Percentiles rank a stretch among this genome's conserved stretches.
Conservation (phyloP, 2,329 filamentous ascomycete genomes). For the Fusarium irregulare region DNA sequence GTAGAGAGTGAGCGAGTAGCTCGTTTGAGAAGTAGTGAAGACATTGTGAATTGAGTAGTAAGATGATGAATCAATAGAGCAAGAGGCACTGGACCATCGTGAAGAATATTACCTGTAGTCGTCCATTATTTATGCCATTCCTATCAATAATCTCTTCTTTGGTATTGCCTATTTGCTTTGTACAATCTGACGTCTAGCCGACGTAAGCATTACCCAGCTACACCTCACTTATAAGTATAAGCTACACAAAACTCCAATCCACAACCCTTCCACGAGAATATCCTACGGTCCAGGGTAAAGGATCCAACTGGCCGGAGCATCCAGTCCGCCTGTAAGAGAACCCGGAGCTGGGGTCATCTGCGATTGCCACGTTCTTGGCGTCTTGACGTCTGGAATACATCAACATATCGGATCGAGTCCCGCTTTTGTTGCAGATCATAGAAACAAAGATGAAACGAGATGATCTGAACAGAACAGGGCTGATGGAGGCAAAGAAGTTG, state of each 20-base stretch:
- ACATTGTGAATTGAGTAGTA: slow-evolving; percentile 1
- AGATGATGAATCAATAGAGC: not conserved
- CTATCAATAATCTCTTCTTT: not conserved
- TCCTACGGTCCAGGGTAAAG: not conserved
- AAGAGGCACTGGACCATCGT: not conserved
- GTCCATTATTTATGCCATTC: not conserved
- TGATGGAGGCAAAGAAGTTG: not conserved
- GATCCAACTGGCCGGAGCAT: slow-evolving; percentile 1
- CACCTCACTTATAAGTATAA: not conserved
- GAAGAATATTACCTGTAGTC: not conserved
- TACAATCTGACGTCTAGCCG: slow-evolving; percentile 6
- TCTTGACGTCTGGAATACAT: slow-evolving; percentile 6
- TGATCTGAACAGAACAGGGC: not conserved
- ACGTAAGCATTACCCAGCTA: slow-evolving; percentile 21
- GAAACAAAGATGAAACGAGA: not conserved
- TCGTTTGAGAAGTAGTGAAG: slow-evolving; percentile 6
- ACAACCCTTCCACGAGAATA: slow-evolving; percentile 1
- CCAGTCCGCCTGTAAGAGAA: slow-evolving; percentile 1
- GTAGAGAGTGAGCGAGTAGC: not conserved
- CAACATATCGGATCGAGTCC: not conserved
- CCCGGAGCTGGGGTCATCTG: not conserved
- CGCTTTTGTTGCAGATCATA: slow-evolving; percentile 10
- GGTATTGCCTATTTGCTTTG: not conserved
- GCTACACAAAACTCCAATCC: not conserved
- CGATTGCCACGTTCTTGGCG: not conserved